These are phyloP conservation scores for Nasturtium officinale DNA, from an alignment of 345 rosid species.

Conservation along the genomic window DNA sequence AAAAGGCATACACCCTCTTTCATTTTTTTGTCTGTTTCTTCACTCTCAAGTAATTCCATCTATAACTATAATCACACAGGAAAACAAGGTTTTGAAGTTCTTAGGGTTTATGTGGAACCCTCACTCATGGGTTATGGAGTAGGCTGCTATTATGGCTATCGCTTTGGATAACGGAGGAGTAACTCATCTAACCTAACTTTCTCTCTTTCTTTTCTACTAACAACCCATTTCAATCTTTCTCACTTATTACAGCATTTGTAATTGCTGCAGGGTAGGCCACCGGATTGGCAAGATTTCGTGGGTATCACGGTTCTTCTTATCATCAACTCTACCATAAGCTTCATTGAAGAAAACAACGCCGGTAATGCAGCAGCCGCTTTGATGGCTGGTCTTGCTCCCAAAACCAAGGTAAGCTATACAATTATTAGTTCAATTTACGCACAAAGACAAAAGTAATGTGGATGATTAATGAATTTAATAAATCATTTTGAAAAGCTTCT, in stretches of 20 bases:
- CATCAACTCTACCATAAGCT: conserved; percentile 81
- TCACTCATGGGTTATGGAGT: conserved; percentile 93
- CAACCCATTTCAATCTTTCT: not conserved
- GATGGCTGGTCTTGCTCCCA: conserved; percentile 56
- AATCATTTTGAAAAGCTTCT: conserved; percentile 50
- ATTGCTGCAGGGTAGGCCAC: conserved; percentile 68
- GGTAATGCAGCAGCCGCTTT: conserved; percentile 84
- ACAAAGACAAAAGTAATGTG: not conserved
- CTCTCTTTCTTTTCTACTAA: not conserved
- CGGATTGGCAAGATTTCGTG: conserved; percentile 87
- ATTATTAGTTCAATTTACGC: not conserved
- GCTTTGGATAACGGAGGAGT: conserved; percentile 84
- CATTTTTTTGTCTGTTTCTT: conserved; percentile 17
- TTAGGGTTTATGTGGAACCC: conserved; percentile 96
- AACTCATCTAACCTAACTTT: conserved; percentile 10
- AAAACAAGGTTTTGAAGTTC: conserved; percentile 69
- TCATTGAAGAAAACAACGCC: conserved; percentile 84
- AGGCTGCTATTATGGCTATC: conserved; percentile 89
- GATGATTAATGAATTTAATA: not conserved
- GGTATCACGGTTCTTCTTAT: conserved; percentile 71
- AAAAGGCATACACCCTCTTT: conserved; percentile 46
- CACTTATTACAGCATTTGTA: not conserved
- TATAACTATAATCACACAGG: conserved; percentile 47
- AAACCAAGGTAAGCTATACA: conserved; percentile 56
- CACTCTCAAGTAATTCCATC: conserved; percentile 4